Base-by-base conservation (phyloP, 78 protist species). In the Cavenderia fasciculata region DNA sequence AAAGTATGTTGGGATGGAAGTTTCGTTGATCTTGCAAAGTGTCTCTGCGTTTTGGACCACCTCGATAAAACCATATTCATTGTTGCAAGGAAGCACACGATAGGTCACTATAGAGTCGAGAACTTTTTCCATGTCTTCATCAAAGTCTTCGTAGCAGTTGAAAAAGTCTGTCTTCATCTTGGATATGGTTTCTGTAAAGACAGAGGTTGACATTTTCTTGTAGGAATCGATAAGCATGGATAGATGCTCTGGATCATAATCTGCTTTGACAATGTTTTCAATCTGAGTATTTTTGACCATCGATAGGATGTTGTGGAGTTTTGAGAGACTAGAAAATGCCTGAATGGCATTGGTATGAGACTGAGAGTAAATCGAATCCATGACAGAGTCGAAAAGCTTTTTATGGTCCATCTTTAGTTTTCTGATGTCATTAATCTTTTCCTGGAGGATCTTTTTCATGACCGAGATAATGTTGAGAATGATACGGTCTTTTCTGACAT, bases 381-480 rank as follows among this genome's bases (percentile, higher is more conserved):
- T 6, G 23, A 59, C 27, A 23, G 94, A 85, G 8, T 98, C 97
- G 5, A 97, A 87, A 0, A 75, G 97, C 11, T 51, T 34, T 88
- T 97, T 96, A 3, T 97, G 97, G 19, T 93, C 94, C 25, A 97
- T 86, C 43, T 21, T 31, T 33, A 97, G 57, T 75, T 98, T 95
- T 23, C 97, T 77, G 23, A 63, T 38, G 5, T 4, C 33, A 21
- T 38, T 47, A 16, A 87, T 70, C n/a, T 96, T 95, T 36, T 59
- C 3, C 38, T 56, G 36, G 36, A 98, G 74, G 36, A 96, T 71
- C 52, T 21, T 36, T 72, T 95, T 96, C 99, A 98, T 97, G 49
- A 98, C 70, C 29, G 18, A 12, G 59, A 98, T 85, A 29, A 98
- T 33, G 73, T 97, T 98, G 62, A 90, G 79, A 63, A 97, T 97